A percentile compares a stretch with the other conserved stretches of the same genome.
phyloP scores from a whole-genome alignment of 495 filamentous ascomycete genomes.

The Neurospora terricola region DNA sequence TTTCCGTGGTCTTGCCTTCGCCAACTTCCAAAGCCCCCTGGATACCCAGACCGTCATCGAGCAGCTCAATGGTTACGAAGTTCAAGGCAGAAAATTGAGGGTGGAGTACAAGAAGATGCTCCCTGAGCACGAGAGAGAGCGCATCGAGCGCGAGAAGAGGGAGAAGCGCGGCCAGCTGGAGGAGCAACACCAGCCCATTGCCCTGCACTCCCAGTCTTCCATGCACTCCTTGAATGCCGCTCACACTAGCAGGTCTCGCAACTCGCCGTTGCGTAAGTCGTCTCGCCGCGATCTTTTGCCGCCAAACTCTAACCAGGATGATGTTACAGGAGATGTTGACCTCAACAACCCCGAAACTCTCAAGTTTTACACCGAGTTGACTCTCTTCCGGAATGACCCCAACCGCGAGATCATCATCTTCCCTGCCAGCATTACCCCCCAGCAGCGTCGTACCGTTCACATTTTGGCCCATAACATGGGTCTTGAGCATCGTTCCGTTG shows the following conservation, averaged over 20 bases:
- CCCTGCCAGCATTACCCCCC: conserved; percentile 65
- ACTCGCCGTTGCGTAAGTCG: conserved; percentile 30
- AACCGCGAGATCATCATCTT: conserved; percentile 73
- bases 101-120: conserved; percentile 99
- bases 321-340: conserved; percentile 55
- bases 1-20: conserved; percentile 91
- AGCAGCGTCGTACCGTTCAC: conserved; percentile 81
- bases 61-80: conserved; percentile 84
- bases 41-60: conserved; percentile 89
- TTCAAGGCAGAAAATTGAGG: conserved; percentile 85
- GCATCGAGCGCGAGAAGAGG: conserved; percentile 94
- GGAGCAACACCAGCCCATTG: conserved; percentile 71
- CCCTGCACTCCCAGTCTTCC: conserved; percentile 72
- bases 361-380: conserved; percentile 77
- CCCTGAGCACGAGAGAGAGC: conserved; percentile 82
- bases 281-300: conserved; percentile 18
- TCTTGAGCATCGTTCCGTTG: conserved; percentile 78
- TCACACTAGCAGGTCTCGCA: conserved; percentile 18
- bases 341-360: conserved; percentile 86
- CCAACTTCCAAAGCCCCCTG: conserved; percentile 93
- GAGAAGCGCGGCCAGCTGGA: conserved; percentile 93
- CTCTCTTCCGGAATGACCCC: conserved; percentile 75
- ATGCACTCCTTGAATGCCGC: conserved; percentile 67
- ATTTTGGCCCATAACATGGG: conserved; percentile 93
- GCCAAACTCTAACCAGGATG: conserved; percentile 8